phyloP scores from a whole-genome alignment of 768 basidiomycete genomes.

The Naganishia randhawae region DNA sequence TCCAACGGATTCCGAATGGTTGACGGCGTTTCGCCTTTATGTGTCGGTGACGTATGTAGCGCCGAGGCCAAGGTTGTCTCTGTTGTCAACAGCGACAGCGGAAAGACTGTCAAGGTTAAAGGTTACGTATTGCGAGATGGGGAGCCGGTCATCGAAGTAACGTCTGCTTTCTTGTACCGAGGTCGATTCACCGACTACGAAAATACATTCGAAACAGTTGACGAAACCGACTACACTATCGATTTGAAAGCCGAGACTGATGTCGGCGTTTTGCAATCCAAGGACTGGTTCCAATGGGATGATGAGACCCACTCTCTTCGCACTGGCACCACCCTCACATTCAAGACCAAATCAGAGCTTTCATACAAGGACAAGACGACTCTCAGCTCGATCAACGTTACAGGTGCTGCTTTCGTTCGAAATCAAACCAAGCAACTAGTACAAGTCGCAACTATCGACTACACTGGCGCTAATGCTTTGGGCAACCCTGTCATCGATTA shows the following conservation, averaged over 20 bases:
- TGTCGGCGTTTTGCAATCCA: slow-evolving; percentile 85
- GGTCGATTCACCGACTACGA: slow-evolving; percentile 88
- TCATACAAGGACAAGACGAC: slow-evolving; percentile 87
- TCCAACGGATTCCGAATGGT: slow-evolving; percentile 93
- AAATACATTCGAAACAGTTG: slow-evolving; percentile 90
- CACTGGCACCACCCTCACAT: slow-evolving; percentile 77
- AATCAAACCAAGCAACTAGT: slow-evolving; percentile 82
- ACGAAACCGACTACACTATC: slow-evolving; percentile 84
- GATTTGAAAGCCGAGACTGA: slow-evolving; percentile 68
- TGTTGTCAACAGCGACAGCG: slow-evolving; percentile 81
- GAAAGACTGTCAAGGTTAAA: slow-evolving; percentile 70
- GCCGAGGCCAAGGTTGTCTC: slow-evolving; percentile 84
- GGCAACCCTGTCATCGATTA: slow-evolving; percentile 93
- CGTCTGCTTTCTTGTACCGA: slow-evolving; percentile 93
- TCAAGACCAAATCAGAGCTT: slow-evolving; percentile 81
- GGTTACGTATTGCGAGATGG: slow-evolving; percentile 67
- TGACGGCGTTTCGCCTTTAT: slow-evolving; percentile 68
- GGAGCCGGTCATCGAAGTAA: slow-evolving; percentile 82
- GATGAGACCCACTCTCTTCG: slow-evolving; percentile 72
- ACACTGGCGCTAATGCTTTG: slow-evolving; percentile 76
- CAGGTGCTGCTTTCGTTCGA: slow-evolving; percentile 79
- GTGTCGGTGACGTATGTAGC: slow-evolving; percentile 82
- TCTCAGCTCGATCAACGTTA: slow-evolving; percentile 73
- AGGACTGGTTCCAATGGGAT: slow-evolving; percentile 98
- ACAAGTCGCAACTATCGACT: slow-evolving; percentile 82